Percentiles rank a stretch among this genome's conserved stretches.
Evolutionary conservation across 2,329 filamentous ascomycete species (phyloP).

Genomic region (Aphanoascus verrucosus): DNA sequence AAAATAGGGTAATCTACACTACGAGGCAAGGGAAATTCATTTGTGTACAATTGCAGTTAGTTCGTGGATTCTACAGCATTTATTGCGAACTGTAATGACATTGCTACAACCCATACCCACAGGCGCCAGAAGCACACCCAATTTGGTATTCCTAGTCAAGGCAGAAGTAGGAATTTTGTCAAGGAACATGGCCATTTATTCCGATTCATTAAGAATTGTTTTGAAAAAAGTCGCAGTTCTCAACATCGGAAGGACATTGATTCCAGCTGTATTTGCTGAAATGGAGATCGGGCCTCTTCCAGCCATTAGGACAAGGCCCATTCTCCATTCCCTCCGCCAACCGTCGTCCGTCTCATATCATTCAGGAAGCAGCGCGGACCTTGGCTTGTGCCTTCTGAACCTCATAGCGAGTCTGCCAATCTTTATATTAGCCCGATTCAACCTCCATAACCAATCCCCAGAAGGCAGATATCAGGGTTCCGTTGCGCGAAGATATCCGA

Average conservation of each 20-base stretch:
- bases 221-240: conserved; percentile 14
- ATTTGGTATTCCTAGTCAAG: conserved; percentile 9
- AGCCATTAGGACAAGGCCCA: conserved; percentile 11
- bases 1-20: neutral
- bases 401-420: conserved; percentile 67
- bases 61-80: conserved; percentile 11
- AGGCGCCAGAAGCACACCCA: conserved; percentile 11
- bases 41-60: neutral
- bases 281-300: conserved; percentile 9
- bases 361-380: conserved; percentile 63
- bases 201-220: conserved; percentile 8
- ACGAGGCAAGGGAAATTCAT: neutral
- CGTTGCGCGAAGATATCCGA: neutral
- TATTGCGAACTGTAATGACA: conserved; percentile 11
- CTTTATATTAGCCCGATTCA: conserved; percentile 6
- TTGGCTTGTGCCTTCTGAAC: conserved; percentile 93
- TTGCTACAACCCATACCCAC: conserved; percentile 12
- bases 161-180: conserved; percentile 11
- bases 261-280: conserved; percentile 16
- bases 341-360: conserved; percentile 26
- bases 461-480: neutral
- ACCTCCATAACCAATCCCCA: neutral
- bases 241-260: conserved; percentile 17
- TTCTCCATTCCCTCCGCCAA: conserved; percentile 24
- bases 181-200: conserved; percentile 12